Percentiles rank a stretch among this genome's conserved stretches.
Conservation (phyloP, 139 green algal genomes). For the Picochlorum sp. region DNA sequence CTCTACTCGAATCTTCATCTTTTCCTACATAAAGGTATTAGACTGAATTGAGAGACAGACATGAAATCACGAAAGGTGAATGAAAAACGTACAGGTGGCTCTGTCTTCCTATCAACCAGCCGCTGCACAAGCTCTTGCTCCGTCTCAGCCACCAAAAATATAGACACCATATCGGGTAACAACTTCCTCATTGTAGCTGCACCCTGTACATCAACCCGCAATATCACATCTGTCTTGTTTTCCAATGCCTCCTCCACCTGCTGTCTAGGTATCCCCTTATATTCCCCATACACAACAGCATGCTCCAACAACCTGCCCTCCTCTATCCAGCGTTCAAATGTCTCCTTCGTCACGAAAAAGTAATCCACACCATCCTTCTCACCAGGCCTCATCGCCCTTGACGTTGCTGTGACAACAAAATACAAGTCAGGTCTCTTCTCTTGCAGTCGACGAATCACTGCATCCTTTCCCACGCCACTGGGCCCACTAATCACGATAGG, state of each 20-base stretch:
- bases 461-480: slow-evolving; percentile 92
- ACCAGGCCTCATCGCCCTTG: slow-evolving; percentile 57
- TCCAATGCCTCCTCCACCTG: slow-evolving; percentile 58
- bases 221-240: slow-evolving; percentile 74
- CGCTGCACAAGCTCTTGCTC: slow-evolving; percentile 69
- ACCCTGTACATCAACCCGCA: slow-evolving; percentile 90
- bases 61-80: slow-evolving; percentile 20
- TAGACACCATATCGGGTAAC: slow-evolving; percentile 61
- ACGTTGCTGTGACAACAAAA: slow-evolving; percentile 93
- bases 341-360: slow-evolving; percentile 73
- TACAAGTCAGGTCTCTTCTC: slow-evolving; percentile 65
- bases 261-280: slow-evolving; percentile 82
- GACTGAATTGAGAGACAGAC: not conserved
- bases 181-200: slow-evolving; percentile 69
- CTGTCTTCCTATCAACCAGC: slow-evolving; percentile 78
- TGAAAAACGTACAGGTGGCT: slow-evolving; percentile 30
- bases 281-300: slow-evolving; percentile 93
- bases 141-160: slow-evolving; percentile 56
- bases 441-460: slow-evolving; percentile 69
- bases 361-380: slow-evolving; percentile 91
- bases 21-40: slow-evolving; percentile 5
- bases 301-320: slow-evolving; percentile 81
- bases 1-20: slow-evolving; percentile 56
- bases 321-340: slow-evolving; percentile 84
- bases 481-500: slow-evolving; percentile 83